Conservation (phyloP, 2,329 filamentous ascomycete species). For the Fonsecaea pugnacius region DNA sequence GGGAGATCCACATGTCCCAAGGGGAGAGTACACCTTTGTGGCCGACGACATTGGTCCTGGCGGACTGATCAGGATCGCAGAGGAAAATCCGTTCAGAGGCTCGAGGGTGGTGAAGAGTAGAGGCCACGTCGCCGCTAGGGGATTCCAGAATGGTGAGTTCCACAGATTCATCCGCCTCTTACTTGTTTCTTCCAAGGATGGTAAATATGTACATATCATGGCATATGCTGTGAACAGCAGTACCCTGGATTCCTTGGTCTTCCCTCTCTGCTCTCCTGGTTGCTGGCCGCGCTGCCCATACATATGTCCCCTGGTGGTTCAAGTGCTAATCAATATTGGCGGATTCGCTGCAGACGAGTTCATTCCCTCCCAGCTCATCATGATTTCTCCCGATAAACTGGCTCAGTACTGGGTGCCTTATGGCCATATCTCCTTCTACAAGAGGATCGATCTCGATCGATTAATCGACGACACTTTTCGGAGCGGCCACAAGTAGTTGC, state of each 20-base stretch:
- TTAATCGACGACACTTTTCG: conserved; percentile 40
- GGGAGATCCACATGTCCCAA: conserved; percentile 85
- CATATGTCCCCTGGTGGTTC: background rate
- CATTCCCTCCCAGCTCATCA: conserved; percentile 74
- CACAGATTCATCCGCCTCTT: background rate
- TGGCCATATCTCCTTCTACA: conserved; percentile 52
- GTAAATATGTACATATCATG: background rate
- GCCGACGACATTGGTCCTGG: conserved; percentile 73
- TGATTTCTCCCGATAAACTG: conserved; percentile 75
- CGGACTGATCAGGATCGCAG: conserved; percentile 67
- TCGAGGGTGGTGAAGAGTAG: conserved; percentile 72
- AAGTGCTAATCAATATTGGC: background rate
- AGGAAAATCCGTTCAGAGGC: conserved; percentile 72
- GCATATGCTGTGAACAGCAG: no score
- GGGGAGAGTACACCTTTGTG: conserved; percentile 82
- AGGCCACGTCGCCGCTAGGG: conserved; percentile 76
- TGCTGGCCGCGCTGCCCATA: no score
- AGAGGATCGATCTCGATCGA: conserved; percentile 49
- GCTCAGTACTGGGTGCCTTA: conserved; percentile 79
- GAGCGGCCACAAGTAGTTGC: background rate
- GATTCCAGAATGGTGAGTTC: conserved; percentile 71
- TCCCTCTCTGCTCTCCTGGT: no score
- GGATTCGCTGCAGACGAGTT: conserved; percentile 66
- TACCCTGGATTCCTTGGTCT: no score
- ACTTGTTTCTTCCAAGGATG: background rate